Conservation (phyloP, 2,329 filamentous ascomycete species). For the Penicillium sp. region DNA sequence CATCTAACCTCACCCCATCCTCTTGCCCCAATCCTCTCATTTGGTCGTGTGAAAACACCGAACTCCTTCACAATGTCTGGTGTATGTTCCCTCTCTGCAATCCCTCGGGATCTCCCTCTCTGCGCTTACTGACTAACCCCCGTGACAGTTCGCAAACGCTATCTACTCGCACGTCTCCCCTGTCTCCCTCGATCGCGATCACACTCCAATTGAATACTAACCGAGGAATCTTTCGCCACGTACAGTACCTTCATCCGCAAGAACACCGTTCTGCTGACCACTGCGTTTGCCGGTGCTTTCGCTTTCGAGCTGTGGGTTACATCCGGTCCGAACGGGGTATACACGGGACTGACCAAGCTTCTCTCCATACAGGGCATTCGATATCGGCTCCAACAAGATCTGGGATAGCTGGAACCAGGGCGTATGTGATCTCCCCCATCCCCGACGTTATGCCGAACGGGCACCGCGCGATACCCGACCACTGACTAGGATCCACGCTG, state of each 20-base stretch:
- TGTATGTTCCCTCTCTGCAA: slow-evolving; percentile 17
- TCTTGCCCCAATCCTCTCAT: slow-evolving; percentile 1
- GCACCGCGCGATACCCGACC: slow-evolving; percentile 5
- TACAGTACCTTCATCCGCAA: slow-evolving; percentile 77
- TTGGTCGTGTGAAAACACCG: slow-evolving; percentile 22
- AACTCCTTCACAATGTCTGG: slow-evolving; percentile 57
- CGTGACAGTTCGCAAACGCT: slow-evolving; percentile 51
- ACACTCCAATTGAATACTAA: slow-evolving; percentile 19
- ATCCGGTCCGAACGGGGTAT: slow-evolving; percentile 1
- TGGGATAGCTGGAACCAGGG: slow-evolving; percentile 93
- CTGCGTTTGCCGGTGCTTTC: slow-evolving; percentile 86
- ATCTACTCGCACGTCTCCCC: slow-evolving; percentile 62
- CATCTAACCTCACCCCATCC: slow-evolving; percentile 23
- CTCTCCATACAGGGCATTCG: slow-evolving; percentile 67
- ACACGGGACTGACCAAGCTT: slow-evolving; percentile 20
- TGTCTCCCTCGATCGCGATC: slow-evolving; percentile 17
- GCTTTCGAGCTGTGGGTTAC: slow-evolving; percentile 84
- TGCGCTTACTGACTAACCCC: slow-evolving; percentile 31
- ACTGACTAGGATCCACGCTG: slow-evolving; percentile 13
- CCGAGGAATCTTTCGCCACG: slow-evolving; percentile 3
- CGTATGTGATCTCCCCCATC: slow-evolving; percentile 60
- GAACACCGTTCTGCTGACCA: slow-evolving; percentile 84
- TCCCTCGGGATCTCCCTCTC: slow-evolving; percentile 28
- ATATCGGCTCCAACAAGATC: slow-evolving; percentile 76
- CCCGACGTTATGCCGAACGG: neutral